These are phyloP conservation scores for Apophysomyces variabilis DNA, from an alignment of 371 early-diverging fungal species.

Conservation along the genomic window DNA sequence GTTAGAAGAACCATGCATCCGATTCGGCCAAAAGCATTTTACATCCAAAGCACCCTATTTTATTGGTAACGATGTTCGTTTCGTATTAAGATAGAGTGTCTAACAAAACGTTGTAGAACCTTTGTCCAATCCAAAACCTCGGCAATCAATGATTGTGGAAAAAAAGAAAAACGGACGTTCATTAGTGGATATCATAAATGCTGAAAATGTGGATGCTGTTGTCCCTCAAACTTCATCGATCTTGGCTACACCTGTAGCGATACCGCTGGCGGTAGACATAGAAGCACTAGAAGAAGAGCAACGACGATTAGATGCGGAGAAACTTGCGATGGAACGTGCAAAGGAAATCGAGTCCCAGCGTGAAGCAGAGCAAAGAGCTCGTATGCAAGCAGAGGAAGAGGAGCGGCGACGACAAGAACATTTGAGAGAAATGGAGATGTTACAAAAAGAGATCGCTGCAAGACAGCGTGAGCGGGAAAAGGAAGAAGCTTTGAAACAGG, in stretches of 20 bases:
- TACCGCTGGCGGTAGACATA: constrained; percentile 4
- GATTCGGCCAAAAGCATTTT: constrained; percentile 38
- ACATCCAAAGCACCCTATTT: constrained; percentile 29
- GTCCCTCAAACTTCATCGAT: not conserved
- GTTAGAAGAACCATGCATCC: constrained; percentile 21
- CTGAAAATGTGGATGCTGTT: constrained; percentile 3
- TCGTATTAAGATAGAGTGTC: not conserved
- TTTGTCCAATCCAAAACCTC: constrained; percentile 37
- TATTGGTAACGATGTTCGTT: constrained; percentile 21
- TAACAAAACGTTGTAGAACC: constrained; percentile 33
- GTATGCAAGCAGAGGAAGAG: constrained; percentile 11
- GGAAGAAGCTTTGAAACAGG: not conserved
- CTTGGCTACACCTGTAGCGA: not conserved
- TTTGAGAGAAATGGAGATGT: not conserved
- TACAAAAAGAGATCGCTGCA: constrained; percentile 14
- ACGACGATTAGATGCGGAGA: constrained; percentile 4
- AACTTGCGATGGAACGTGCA: not conserved
- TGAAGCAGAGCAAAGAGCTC: constrained; percentile 16
- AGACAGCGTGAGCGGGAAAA: constrained; percentile 8
- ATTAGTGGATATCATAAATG: constrained; percentile 34
- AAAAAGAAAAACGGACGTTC: constrained; percentile 37
- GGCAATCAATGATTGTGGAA: constrained; percentile 35
- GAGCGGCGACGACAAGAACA: constrained; percentile 11
- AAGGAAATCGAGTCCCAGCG: not conserved
- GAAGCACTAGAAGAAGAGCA: constrained; percentile 2